These are phyloP conservation scores for Canariomyces notabilis DNA, from an alignment of 2,329 filamentous ascomycete species.

Conservation along the genomic window DNA sequence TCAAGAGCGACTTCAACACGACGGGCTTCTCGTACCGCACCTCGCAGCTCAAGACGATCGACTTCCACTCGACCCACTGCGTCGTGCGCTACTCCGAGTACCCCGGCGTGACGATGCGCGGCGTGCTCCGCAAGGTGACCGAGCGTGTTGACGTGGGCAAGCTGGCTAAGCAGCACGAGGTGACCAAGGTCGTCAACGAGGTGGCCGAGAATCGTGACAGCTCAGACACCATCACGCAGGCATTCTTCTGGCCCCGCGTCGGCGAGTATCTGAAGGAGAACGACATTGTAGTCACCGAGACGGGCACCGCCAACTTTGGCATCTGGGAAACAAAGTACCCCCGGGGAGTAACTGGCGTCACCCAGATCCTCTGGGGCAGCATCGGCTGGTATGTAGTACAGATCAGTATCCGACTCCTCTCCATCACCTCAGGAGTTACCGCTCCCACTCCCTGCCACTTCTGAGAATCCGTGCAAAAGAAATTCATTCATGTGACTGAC, in stretches of 20 bases:
- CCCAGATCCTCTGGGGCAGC: constrained; percentile 69
- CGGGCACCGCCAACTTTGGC: constrained; percentile 82
- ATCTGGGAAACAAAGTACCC: constrained; percentile 84
- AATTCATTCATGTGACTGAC: no score
- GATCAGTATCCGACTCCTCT: no score
- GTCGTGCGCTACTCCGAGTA: constrained; percentile 75
- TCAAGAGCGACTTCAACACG: constrained; percentile 74
- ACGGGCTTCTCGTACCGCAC: constrained; percentile 77
- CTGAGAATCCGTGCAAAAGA: no score
- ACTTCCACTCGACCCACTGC: constrained; percentile 71
- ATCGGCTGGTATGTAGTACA: constrained; percentile 59
- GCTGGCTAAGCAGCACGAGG: constrained; percentile 48
- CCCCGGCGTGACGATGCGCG: constrained; percentile 70
- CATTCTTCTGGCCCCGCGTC: constrained; percentile 72
- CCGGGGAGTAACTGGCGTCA: constrained; percentile 69
- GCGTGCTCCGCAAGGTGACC: constrained; percentile 68
- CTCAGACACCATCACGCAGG: constrained; percentile 55
- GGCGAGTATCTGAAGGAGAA: constrained; percentile 60
- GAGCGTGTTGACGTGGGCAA: constrained; percentile 52
- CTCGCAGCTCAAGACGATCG: constrained; percentile 70
- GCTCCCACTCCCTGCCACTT: no score
- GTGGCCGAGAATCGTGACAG: constrained; percentile 38
- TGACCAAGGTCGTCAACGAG: constrained; percentile 51
- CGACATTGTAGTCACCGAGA: constrained; percentile 81
- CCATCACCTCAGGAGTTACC: no score